Evolutionary conservation across 495 filamentous ascomycete genomes (phyloP).

Genomic region (Xylaria grammica): DNA sequence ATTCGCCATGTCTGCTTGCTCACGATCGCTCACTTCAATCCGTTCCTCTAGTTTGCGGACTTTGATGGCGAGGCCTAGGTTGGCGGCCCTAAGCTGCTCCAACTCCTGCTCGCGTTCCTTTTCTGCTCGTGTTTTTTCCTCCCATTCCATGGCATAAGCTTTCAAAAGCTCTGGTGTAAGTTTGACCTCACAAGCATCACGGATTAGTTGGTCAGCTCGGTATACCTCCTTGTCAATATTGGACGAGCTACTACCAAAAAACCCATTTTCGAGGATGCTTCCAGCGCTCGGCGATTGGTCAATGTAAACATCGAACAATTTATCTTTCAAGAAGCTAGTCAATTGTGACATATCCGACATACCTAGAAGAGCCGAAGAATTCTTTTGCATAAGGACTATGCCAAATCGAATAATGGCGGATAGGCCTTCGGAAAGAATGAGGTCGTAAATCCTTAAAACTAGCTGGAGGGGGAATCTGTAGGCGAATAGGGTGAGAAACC

Average conservation of each 20-base stretch:
- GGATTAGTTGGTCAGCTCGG: conserved; percentile 88
- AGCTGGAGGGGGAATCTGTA: conserved; percentile 97
- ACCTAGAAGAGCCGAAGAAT: conserved; percentile 72
- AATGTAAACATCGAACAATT: conserved; percentile 94
- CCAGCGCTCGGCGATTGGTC: conserved; percentile 86
- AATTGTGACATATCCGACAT: conserved; percentile 91
- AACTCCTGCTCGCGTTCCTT: conserved; percentile 83
- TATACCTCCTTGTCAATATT: conserved; percentile 94
- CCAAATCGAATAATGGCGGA: conserved; percentile 93
- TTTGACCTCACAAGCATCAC: conserved; percentile 89
- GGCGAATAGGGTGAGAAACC: conserved; percentile 98
- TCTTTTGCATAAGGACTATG: conserved; percentile 94
- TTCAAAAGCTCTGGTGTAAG: conserved; percentile 81
- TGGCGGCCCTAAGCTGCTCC: conserved; percentile 71
- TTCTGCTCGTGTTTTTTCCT: conserved; percentile 78
- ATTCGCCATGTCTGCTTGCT: conserved; percentile 90
- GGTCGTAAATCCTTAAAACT: conserved; percentile 93
- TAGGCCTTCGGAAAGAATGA: conserved; percentile 93
- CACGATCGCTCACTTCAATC: conserved; percentile 85
- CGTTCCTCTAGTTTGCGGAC: conserved; percentile 85
- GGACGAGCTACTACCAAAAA: conserved; percentile 87
- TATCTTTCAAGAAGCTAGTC: conserved; percentile 89
- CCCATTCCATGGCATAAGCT: conserved; percentile 86
- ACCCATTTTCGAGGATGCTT: conserved; percentile 92
- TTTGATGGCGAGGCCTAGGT: conserved; percentile 65